A percentile compares a stretch with the other conserved stretches of the same genome.
These are phyloP conservation scores for Mortierella sp. DNA, from an alignment of 371 early-diverging fungal genomes.

Conservation along the genomic window DNA sequence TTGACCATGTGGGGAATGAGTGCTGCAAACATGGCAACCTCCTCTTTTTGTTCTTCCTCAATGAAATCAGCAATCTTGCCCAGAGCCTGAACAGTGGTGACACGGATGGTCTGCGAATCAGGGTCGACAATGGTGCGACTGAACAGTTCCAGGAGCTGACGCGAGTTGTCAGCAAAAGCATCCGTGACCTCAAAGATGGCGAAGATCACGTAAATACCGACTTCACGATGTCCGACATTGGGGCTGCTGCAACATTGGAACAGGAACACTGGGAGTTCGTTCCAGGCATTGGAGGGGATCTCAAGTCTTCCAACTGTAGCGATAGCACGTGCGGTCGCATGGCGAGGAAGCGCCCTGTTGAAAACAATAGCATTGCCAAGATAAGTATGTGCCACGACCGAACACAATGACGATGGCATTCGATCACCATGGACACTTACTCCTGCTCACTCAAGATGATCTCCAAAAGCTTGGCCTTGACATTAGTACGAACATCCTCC, in stretches of 20 bases:
- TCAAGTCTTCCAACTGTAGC: constrained; percentile 88
- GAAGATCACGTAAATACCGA: constrained; percentile 85
- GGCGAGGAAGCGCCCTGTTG: constrained; percentile 75
- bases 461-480: constrained; percentile 73
- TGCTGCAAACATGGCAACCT: constrained; percentile 75
- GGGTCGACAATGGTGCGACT: constrained; percentile 81
- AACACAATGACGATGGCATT: not conserved
- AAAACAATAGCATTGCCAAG: not conserved
- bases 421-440: constrained; percentile 55
- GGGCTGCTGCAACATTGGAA: constrained; percentile 79
- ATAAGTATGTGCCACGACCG: no score
- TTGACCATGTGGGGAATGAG: constrained; percentile 86
- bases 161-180: constrained; percentile 69
- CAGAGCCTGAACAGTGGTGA: constrained; percentile 84
- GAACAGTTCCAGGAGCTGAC: constrained; percentile 78
- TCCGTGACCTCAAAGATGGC: constrained; percentile 88
- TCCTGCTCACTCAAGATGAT: constrained; percentile 78
- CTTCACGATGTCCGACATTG: constrained; percentile 82
- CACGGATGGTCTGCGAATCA: constrained; percentile 81
- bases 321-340: constrained; percentile 86
- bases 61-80: constrained; percentile 88
- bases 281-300: constrained; percentile 81
- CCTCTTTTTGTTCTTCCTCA: constrained; percentile 73
- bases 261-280: constrained; percentile 79
- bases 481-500: constrained; percentile 59